Evolutionary conservation across 345 rosid genomes (phyloP).

Genomic region (Isatis tinctoria): DNA sequence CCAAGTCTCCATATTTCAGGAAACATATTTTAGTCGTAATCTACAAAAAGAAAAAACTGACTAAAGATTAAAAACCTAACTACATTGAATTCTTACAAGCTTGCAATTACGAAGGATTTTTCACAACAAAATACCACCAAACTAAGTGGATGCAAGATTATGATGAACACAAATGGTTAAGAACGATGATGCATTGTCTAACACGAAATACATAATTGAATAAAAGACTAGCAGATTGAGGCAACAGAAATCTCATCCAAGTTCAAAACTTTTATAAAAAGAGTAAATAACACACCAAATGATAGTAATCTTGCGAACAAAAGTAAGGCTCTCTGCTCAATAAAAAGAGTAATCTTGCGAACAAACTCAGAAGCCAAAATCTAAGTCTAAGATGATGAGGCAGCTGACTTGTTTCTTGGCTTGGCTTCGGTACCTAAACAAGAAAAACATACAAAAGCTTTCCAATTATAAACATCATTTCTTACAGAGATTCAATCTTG

Average conservation of each 20-base stretch:
- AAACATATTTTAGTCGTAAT: no score
- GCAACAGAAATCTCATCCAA: background rate
- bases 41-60: no score
- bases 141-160: background rate
- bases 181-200: background rate
- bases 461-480: background rate
- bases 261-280: conserved; percentile 5
- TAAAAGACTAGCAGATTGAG: background rate
- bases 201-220: background rate
- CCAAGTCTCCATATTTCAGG: no score
- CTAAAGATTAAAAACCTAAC: no score
- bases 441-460: background rate
- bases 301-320: background rate
- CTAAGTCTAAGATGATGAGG: conserved; percentile 43
- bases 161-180: background rate
- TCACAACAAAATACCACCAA: no score
- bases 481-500: background rate
- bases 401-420: conserved; percentile 54
- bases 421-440: conserved; percentile 60
- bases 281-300: background rate
- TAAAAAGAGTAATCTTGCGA: background rate
- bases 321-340: background rate
- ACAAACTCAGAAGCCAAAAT: conserved; percentile 16
- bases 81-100: no score
- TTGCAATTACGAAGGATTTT: no score